Evolutionary conservation across 1,139 yeast species (phyloP), one percentile per base, ranked within the genome.

Genomic region (Geotrichum histeridarum): DNA sequence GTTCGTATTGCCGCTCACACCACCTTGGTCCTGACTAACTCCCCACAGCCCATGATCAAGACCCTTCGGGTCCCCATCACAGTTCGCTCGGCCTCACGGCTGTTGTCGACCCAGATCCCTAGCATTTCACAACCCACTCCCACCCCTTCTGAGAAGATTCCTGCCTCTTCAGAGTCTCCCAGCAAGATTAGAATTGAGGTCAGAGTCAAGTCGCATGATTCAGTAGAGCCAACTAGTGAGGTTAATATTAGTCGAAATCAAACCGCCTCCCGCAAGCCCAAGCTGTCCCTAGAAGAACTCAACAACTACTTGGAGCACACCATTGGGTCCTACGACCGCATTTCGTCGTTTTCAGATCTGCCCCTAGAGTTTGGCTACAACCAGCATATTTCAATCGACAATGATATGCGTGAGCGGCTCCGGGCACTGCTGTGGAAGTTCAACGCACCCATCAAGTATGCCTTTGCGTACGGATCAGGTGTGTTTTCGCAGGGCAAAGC

Each of bases 381-480:
- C 68, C 93, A 86, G 64, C 74, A 77, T 50, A 70, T 83, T 5
- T 67, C 73, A 6, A 73, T 80, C 7, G 79, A 76, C 48, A 67
- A 70, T 33, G 77, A 74, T 17, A 65, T 77, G 59, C 70, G 79
- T 43, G 71, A 70, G n/a, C 75, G 77, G 15, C 72, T 87, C 44
- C 70, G 76, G 22, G 70, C 75, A 1, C 76, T 86, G 3, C 67
- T 84, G 22, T 69, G 79, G 67, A 72, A 77, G 44, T 87, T 88
- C 67, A 71, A 79, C 49, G 85, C 90, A 0, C 90, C 93, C 0
- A 79, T 87, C 22, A 73, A 80, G 54, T 85, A 78, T 62, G 84
- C 93, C 0, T 84, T 91, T 69, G 99, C 98, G 0, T 94, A 94
- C 69, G 99, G 99, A 1, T 86, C 95, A 8, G 97, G 96, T 3